A percentile compares a stretch with the other conserved stretches of the same genome.
phyloP scores from a whole-genome alignment of 768 basidiomycete species.

The Calocybe gangraenosa region DNA sequence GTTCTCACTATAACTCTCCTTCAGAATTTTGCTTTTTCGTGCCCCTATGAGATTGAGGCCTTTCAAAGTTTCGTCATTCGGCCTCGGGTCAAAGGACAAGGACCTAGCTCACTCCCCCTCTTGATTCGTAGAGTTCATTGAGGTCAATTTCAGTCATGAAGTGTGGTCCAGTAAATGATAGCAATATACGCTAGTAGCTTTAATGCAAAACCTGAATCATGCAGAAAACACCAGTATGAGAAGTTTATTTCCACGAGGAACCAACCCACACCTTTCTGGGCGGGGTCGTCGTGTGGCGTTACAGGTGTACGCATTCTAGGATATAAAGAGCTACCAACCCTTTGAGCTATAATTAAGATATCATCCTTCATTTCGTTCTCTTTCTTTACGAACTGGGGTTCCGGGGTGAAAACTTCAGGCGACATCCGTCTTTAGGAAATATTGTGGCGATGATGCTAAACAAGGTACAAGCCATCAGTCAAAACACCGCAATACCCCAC shows the following conservation, averaged over 20 bases:
- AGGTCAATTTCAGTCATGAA: background rate
- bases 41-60: slow-evolving; percentile 48
- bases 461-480: background rate
- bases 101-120: slow-evolving; percentile 53
- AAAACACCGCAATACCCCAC: background rate
- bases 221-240: background rate
- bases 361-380: background rate
- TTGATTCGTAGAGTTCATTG: slow-evolving; percentile 36
- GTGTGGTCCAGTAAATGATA: background rate
- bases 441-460: slow-evolving; percentile 88
- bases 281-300: background rate
- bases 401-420: slow-evolving; percentile 73
- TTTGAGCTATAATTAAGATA: background rate
- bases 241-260: slow-evolving; percentile 5
- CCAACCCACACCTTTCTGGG: background rate
- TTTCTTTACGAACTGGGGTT: slow-evolving; percentile 12
- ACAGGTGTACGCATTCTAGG: background rate
- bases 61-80: slow-evolving; percentile 67
- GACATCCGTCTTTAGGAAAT: slow-evolving; percentile 92
- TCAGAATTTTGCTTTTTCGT: slow-evolving; percentile 51
- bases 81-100: slow-evolving; percentile 50
- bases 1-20: slow-evolving; percentile 45
- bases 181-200: background rate
- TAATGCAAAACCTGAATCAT: background rate
- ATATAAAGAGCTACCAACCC: too few species aligned